Evolutionary conservation across 2,329 filamentous ascomycete species (phyloP), one percentile per base, ranked within the genome.

Genomic region (Penicillium sp.): DNA sequence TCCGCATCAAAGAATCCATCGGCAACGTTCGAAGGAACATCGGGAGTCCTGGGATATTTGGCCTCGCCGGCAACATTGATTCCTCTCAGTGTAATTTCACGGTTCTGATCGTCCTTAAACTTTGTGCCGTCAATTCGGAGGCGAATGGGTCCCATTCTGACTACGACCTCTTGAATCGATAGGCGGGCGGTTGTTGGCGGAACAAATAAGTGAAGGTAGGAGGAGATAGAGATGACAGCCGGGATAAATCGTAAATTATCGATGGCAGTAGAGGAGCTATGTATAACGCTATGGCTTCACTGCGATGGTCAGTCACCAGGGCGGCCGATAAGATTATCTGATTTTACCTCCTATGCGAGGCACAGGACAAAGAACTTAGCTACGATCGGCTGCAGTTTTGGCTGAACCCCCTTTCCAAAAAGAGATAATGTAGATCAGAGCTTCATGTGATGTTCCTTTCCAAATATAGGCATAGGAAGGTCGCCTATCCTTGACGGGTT

Each of bases 31-130:
- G 95, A 97, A 5, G 93, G 92, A 58, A 91, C 83, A 66, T 96
- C 83, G 17, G 95, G 95, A 41, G 84, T 84, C 73, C 90, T 92
- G 31, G 95, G 95, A 62, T 92, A 90, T 80, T 99, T 99, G 71
- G 91, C 88, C 74, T 98, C 94, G 66, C 88, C 92, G 44, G 93
- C 93, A 65, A 96, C 86, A 74, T 99, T 99, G 82, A 99, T 97
- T 67, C 95, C 95, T 66, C 95, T 89, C 49, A 99, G 84, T 2
- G 92, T 90, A 60, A 99, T 87, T 78, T 98, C 91, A 64, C 95
- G 90, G 67, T 93, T 90, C 67, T 92, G 81, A 15, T 82, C 76
- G 76, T 99, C 96, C 65, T 91, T 88, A 78, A 99, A 97, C 68
- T 88, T 88, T 64, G 88, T 88, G 67, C 95, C 90, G 72, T 97